Evolutionary conservation across 2,329 filamentous ascomycete genomes (phyloP), one percentile per base, ranked within the genome.

Genomic region (Amesomyces nigricolor): DNA sequence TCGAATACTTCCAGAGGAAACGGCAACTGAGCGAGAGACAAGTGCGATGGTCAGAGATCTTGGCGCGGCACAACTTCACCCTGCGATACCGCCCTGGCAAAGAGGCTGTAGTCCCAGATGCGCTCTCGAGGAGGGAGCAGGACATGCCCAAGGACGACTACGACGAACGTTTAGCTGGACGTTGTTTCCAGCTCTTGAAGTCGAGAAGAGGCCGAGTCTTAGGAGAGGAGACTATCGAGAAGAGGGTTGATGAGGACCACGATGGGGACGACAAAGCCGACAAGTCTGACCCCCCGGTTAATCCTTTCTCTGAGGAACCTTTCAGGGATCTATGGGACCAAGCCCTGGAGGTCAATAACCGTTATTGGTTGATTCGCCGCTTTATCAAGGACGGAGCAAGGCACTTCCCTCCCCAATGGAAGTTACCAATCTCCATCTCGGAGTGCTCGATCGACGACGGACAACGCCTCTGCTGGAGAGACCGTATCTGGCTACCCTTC

Each of bases 361-460:
- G 39, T 2, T 54, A 49, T 10, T 54, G 40, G 52, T 29, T 48
- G 0, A 54, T 54, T 30, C 39, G 45, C 4, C 6, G 44, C 8
- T 14, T 49, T 39, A 45, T 54, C 10, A n/a, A 8, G 2, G 46
- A 54, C 10, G 46, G 52, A n/a, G 30, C 44, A 7, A 14, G 30
- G 2, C 30, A 54, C 40, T 19, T 54, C 1, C 52, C 45, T 2
- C 10, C 4, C 2, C 29, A 54, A 16, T 54, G 38, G 51, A 45
- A 45, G 7, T 4, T 54, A 10, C 44, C 44, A 2, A 54, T 54
- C 30, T 54, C 46, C 5, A 54, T 54, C 4, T 14, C 39, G n/a
- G 52, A 54, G 11, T 54, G 46, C 17, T 54, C 45, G 4, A 49
- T 54, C 30, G 52, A 54, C 39, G 30, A 54, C 3, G 40, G 52